phyloP scores from a whole-genome alignment of 2,329 filamentous ascomycete genomes.

The Penicillium vulpinum region DNA sequence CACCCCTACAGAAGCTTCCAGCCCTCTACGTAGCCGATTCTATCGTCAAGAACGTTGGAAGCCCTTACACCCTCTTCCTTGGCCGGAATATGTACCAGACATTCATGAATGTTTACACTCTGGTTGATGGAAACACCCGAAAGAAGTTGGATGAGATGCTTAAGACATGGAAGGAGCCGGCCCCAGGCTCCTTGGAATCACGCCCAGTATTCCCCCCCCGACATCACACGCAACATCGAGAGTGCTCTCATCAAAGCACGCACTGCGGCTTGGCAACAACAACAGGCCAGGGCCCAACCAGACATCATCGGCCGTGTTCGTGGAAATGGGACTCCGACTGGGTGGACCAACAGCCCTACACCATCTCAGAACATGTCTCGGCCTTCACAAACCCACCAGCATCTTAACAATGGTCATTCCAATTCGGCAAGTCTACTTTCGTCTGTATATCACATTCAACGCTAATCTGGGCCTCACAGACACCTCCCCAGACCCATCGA shows the following conservation, averaged over 20 bases:
- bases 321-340: slow-evolving; percentile 54
- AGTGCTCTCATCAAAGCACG: slow-evolving; percentile 86
- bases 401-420: slow-evolving; percentile 33
- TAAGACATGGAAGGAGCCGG: slow-evolving; percentile 96
- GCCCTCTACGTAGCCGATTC: slow-evolving; percentile 98
- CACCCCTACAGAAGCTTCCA: slow-evolving; percentile 84
- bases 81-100: slow-evolving; percentile 88
- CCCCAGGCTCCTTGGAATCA: slow-evolving; percentile 89
- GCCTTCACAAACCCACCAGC: slow-evolving; percentile 30
- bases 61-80: slow-evolving; percentile 93
- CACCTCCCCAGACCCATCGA: slow-evolving; percentile 36
- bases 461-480: slow-evolving; percentile 24
- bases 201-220: slow-evolving; percentile 86
- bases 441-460: not conserved
- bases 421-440: slow-evolving; percentile 16
- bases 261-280: slow-evolving; percentile 54
- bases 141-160: slow-evolving; percentile 96
- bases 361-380: slow-evolving; percentile 41
- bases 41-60: slow-evolving; percentile 97
- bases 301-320: slow-evolving; percentile 56
- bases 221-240: slow-evolving; percentile 87
- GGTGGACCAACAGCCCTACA: slow-evolving; percentile 72
- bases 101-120: slow-evolving; percentile 94
- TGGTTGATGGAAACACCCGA: slow-evolving; percentile 79
- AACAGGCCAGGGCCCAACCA: slow-evolving; percentile 55